Percentiles rank a stretch among this genome's conserved stretches.
Evolutionary conservation across 2,329 filamentous ascomycete species (phyloP).

Genomic region (Lachnellula hyalina): DNA sequence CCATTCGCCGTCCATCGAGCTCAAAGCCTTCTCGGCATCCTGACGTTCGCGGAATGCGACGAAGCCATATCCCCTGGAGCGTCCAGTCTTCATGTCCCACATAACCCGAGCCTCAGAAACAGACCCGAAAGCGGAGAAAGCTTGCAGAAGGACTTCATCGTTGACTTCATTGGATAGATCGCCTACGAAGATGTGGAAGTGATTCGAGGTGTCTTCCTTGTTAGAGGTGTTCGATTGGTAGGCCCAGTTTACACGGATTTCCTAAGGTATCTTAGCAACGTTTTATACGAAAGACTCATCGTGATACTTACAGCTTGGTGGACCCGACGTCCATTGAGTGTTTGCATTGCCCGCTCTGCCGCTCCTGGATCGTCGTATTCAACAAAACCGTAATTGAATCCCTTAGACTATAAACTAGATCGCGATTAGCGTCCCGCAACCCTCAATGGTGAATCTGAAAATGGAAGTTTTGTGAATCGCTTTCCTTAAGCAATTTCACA

Average conservation of each 20-base stretch:
- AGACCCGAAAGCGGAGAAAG: constrained; percentile 91
- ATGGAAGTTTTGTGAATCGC: constrained; percentile 19
- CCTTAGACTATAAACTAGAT: constrained; percentile 66
- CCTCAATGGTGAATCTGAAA: constrained; percentile 23
- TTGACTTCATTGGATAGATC: constrained; percentile 98
- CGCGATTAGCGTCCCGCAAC: constrained; percentile 26
- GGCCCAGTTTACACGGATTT: constrained; percentile 99
- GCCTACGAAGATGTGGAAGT: constrained; percentile 98
- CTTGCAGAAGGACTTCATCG: constrained; percentile 87
- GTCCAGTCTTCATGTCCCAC: constrained; percentile 99
- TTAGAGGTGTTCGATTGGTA: constrained; percentile 92
- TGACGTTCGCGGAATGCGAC: constrained; percentile 91
- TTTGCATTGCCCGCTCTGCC: constrained; percentile 95
- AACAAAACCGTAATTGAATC: constrained; percentile 98
- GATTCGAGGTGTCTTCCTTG: constrained; percentile 97
- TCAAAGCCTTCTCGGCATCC: constrained; percentile 93
- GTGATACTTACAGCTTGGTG: constrained; percentile 77
- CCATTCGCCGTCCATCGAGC: constrained; percentile 99
- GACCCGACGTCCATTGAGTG: constrained; percentile 88
- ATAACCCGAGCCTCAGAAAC: constrained; percentile 98
- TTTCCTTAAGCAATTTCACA: constrained; percentile 20
- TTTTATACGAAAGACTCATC: constrained; percentile 1
- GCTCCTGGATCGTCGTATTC: constrained; percentile 98
- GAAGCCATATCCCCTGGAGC: constrained; percentile 95
- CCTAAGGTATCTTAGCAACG: constrained; percentile 47